Percentiles rank a stretch among this genome's conserved stretches.
Conservation (phyloP, 352 stramenopile genomes). For the Globisporangium cystogenes region DNA sequence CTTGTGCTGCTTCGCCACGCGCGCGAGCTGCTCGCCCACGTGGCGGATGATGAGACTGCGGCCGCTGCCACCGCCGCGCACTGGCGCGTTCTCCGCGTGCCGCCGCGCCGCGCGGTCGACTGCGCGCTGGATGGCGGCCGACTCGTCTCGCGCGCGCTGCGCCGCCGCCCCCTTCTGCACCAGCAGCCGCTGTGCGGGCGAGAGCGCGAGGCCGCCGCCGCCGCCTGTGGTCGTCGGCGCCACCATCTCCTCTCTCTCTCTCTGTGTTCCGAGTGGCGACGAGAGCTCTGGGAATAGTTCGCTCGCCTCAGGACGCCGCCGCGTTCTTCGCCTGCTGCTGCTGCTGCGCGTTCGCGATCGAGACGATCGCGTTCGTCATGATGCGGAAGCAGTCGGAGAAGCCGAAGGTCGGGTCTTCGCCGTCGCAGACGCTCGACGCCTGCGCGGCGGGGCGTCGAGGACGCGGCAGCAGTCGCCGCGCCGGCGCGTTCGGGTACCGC, state of each 20-base stretch:
- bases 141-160: constrained; percentile 32
- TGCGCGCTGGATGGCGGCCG: constrained; percentile 27
- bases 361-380: not conserved
- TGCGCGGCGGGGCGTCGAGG: not conserved
- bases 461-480: too few species aligned
- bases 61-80: constrained; percentile 17
- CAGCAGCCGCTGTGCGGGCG: constrained; percentile 42
- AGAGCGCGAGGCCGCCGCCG: constrained; percentile 25
- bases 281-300: not conserved
- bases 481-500: not conserved
- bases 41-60: constrained; percentile 52
- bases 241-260: constrained; percentile 2
- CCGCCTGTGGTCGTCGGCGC: constrained; percentile 13
- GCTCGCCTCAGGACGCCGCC: too few species aligned
- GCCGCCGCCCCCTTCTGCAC: constrained; percentile 45
- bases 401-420: not conserved
- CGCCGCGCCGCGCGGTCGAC: constrained; percentile 19
- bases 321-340: too few species aligned
- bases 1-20: constrained; percentile 27
- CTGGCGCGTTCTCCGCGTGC: constrained; percentile 30
- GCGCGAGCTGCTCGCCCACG: constrained; percentile 52
- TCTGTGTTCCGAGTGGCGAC: not conserved
- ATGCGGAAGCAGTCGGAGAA: not conserved
- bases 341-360: not conserved
- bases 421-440: not conserved